phyloP scores from a whole-genome alignment of 2,329 filamentous ascomycete genomes.

The Aspergillus sp. region DNA sequence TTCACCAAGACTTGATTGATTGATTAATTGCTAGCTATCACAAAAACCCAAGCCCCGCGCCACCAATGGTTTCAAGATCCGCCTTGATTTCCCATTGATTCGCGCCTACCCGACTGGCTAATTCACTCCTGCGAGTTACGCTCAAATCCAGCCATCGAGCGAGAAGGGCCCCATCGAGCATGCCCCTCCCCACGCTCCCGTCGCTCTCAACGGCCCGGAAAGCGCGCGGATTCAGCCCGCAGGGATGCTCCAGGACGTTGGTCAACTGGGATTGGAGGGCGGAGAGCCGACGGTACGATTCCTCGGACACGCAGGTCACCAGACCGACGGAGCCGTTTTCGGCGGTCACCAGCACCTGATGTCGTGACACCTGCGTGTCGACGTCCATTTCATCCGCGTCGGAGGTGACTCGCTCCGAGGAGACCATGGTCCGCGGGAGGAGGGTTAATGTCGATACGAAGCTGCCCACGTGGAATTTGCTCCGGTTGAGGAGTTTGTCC shows the following conservation, averaged over 20 bases:
- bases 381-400: constrained; percentile 40
- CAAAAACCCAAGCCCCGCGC: constrained; percentile 58
- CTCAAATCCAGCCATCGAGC: constrained; percentile 74
- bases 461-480: constrained; percentile 84
- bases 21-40: constrained; percentile 16
- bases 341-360: constrained; percentile 68
- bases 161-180: constrained; percentile 78
- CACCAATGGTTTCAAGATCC: constrained; percentile 67
- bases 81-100: constrained; percentile 66
- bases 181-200: constrained; percentile 55
- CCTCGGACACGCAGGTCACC: constrained; percentile 74
- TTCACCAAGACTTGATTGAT: background rate
- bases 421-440: constrained; percentile 64
- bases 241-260: constrained; percentile 71
- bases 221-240: constrained; percentile 78
- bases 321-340: constrained; percentile 74
- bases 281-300: constrained; percentile 77
- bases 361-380: constrained; percentile 33
- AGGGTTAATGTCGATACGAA: constrained; percentile 72
- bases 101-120: constrained; percentile 70
- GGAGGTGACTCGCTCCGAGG: constrained; percentile 38
- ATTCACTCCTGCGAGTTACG: constrained; percentile 68
- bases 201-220: constrained; percentile 63
- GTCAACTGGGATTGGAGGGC: constrained; percentile 78
- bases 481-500: constrained; percentile 79